A percentile compares a stretch with the other conserved stretches of the same genome.
These are phyloP conservation scores for Bidens hawaiensis DNA, from an alignment of 140 eudicot genomes.

Conservation along the genomic window DNA sequence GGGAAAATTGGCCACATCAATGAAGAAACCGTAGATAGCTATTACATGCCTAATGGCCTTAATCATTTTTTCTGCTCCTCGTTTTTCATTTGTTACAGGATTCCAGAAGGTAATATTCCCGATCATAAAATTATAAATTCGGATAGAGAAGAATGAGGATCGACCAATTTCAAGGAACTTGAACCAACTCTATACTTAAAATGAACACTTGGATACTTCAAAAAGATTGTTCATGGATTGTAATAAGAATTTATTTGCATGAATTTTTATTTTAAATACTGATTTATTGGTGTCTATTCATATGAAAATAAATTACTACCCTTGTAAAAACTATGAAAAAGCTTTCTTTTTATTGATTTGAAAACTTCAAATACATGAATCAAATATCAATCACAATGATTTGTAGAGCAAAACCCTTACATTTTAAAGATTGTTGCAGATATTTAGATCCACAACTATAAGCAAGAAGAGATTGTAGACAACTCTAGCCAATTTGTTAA, in stretches of 20 bases:
- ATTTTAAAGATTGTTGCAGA: too few relatives aligned
- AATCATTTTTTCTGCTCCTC: background rate
- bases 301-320: background rate
- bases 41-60: background rate
- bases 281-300: background rate
- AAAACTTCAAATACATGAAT: too few relatives aligned
- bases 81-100: background rate
- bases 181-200: background rate
- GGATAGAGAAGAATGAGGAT: background rate
- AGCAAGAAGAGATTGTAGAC: too few relatives aligned
- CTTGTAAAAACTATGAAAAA: too few relatives aligned
- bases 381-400: too few relatives aligned
- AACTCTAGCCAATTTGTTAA: too few relatives aligned
- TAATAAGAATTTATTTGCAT: background rate
- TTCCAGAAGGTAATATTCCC: background rate
- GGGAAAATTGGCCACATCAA: too few relatives aligned
- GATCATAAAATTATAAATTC: slow-evolving; percentile 1
- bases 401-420: too few relatives aligned
- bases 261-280: background rate
- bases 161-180: background rate
- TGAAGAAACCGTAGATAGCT: background rate
- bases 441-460: too few relatives aligned
- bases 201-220: background rate
- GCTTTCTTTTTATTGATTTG: too few relatives aligned
- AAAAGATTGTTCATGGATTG: background rate